Base-by-base conservation (phyloP, 2,329 filamentous ascomycete genomes). In the Grosmannia huntii region DNA sequence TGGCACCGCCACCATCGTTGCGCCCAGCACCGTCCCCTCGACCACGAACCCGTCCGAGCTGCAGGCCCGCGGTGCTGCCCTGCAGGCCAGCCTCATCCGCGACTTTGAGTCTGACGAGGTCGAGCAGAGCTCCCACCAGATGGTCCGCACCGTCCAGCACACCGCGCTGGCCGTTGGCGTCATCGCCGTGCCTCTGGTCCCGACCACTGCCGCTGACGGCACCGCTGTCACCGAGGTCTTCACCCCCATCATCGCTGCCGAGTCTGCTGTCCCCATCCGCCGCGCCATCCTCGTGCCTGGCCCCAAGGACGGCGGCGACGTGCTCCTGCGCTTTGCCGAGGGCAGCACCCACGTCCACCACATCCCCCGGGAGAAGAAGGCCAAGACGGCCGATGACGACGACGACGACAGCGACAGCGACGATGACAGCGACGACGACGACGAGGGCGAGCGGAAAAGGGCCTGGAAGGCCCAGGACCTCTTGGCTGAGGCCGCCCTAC, bases 31-130 rank as follows among this genome's bases (percentile, higher is more conserved):
- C 57, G 83, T 77, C 64, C 67, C 86, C 46, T 79, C 78, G 28
- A 87, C 92, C 62, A 84, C 97, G 75, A 97, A 97, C 81, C 94
- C 94, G 63, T 94, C 90, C 4, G 92, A 97, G 76, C 81, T 96
- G 58, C 79, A 86, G 66, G 87, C 89, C 62, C 85, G 94, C 63
- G 94, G 94, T 68, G 94, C 94, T 61, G 92, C 94, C 36, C 90
- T 99, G 66, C 94, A 99, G 75, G 94, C 94, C 44, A 95, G 86
- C 61, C 78, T 99, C 63, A 90, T 99, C 71, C 85, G 91, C 72
- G 92, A 96, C 72, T 99, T 95, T 73, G 94, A 99, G 67, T 80
- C 84, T 65, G 85, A 90, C 64, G 92, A 97, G 69, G 95, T 99
- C 65, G 89, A 95, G 70, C 91, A 96, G 79, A 95, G 89, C 62